Base-by-base conservation (phyloP, 192 early-diverging fungal species). In the Backusella macrospora region DNA sequence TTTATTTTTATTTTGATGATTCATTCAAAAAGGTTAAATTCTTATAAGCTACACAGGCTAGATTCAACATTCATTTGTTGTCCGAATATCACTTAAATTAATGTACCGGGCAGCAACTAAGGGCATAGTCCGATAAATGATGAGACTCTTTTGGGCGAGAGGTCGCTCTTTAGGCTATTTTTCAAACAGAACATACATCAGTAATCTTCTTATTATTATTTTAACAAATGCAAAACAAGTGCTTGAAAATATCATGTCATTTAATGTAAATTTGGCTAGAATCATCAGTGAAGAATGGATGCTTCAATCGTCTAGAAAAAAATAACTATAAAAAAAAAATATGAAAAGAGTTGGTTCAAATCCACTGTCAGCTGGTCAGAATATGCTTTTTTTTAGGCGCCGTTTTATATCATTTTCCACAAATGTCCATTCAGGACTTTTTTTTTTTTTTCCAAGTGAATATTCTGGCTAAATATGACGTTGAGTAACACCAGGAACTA, bases 391-490 rank as follows among this genome's bases (percentile, higher is more conserved):
- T 26, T 59, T 49, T 49, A 59, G 9, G 12, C 52, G 21, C 21
- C 21, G 52, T 26, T 59, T 59, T 9, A 59, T 59, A 10, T 59
- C 18, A 59, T 21, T 59, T 21, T 59, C 52, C 52, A 59, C 52
- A 59, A 26, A 59, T 59, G 23, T 26, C 21, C 26, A 59, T 59
- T 18, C 52, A 59, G 2, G 10, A 59, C 52, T 23, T 26, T 26
- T 12, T 23, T 23, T 12, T 23, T 23, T 59, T 59, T 59, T 59
- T 59, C 52, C 21, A 59, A 59, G 52, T 59, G 52, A 59, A 59
- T n/a, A 59, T 59, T 59, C 52, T 59, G 52, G 23, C 8, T 49
- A 14, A 6, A 23, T 23, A 12, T 8, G 10, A n/a, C 21, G 12
- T 23, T 59, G 26, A 34, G 29, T 34, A 34, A 34, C 29, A 34